Conservation (phyloP, 805 yeast species). For the Spathaspora girioi region DNA sequence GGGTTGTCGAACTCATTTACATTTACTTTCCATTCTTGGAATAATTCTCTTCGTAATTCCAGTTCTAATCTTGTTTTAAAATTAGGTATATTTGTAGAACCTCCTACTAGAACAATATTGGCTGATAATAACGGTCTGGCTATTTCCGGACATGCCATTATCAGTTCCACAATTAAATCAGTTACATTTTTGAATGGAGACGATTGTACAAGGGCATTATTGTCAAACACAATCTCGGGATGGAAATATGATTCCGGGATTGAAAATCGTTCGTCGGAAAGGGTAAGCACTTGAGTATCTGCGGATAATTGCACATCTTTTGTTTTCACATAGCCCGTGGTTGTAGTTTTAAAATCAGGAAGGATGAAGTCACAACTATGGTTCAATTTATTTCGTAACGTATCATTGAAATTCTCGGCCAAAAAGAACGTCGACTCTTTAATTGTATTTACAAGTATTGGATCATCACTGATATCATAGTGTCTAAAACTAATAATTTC, state of each 20-base stretch:
- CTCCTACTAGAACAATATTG: slow-evolving; percentile 81
- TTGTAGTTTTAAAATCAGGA: slow-evolving; percentile 82
- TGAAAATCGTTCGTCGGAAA: slow-evolving; percentile 82
- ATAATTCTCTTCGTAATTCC: slow-evolving; percentile 66
- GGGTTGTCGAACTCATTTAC: slow-evolving; percentile 22
- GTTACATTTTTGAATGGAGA: slow-evolving; percentile 66
- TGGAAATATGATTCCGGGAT: slow-evolving; percentile 84
- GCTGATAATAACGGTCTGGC: slow-evolving; percentile 72
- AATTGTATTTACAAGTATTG: slow-evolving; percentile 75
- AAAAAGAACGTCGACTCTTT: slow-evolving; percentile 76
- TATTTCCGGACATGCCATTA: slow-evolving; percentile 69
- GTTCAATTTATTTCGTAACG: slow-evolving; percentile 35
- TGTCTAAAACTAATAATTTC: slow-evolving; percentile 87
- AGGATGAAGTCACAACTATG: slow-evolving; percentile 66
- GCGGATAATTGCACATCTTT: slow-evolving; percentile 23
- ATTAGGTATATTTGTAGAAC: slow-evolving; percentile 69
- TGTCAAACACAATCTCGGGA: slow-evolving; percentile 61
- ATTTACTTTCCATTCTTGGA: slow-evolving; percentile 66
- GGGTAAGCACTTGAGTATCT: slow-evolving; percentile 60
- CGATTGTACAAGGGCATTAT: slow-evolving; percentile 28
- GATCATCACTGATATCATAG: slow-evolving; percentile 91
- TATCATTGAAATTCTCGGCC: slow-evolving; percentile 51
- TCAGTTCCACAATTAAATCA: slow-evolving; percentile 71
- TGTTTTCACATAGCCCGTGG: slow-evolving; percentile 64
- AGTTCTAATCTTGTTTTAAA: slow-evolving; percentile 56